Percentiles rank a stretch among this genome's conserved stretches.
These are phyloP conservation scores for Darksidea phi DNA, from an alignment of 495 filamentous ascomycete species.

Conservation along the genomic window DNA sequence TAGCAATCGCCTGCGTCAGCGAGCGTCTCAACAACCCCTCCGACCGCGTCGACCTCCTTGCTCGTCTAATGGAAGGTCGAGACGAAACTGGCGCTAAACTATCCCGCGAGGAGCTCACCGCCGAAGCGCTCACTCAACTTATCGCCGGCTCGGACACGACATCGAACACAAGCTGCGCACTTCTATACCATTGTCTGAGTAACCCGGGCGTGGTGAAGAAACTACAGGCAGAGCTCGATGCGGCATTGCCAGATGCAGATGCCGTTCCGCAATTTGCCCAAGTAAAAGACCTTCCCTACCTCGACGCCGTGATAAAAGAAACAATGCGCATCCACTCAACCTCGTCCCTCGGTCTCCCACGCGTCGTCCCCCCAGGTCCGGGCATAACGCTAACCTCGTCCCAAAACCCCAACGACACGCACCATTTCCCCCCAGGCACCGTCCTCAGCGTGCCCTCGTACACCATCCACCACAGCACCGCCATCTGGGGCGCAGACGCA, in stretches of 20 bases:
- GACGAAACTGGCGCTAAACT: conserved; percentile 75
- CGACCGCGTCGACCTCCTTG: conserved; percentile 73
- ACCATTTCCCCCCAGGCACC: conserved; percentile 71
- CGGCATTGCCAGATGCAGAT: conserved; percentile 57
- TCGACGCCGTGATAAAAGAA: conserved; percentile 80
- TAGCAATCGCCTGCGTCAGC: conserved; percentile 75
- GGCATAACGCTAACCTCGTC: conserved; percentile 50
- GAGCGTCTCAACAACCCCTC: conserved; percentile 65
- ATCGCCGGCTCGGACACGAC: conserved; percentile 92
- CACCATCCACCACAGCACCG: conserved; percentile 76
- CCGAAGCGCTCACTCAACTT: conserved; percentile 84
- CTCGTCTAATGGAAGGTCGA: conserved; percentile 80
- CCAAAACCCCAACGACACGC: conserved; percentile 38
- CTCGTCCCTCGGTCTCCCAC: conserved; percentile 82
- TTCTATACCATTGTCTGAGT: conserved; percentile 71
- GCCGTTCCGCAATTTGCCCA: conserved; percentile 67
- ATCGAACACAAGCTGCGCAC: conserved; percentile 82
- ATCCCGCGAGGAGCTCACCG: conserved; percentile 75
- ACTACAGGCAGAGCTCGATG: conserved; percentile 71
- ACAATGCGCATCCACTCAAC: conserved; percentile 88
- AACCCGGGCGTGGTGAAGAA: conserved; percentile 71
- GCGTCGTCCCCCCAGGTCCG: conserved; percentile 64
- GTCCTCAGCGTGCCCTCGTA: conserved; percentile 82
- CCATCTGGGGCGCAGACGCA: conserved; percentile 82
- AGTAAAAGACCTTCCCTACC: conserved; percentile 74